Conservation (phyloP, 495 filamentous ascomycete genomes). For the Trichoderma asperelloides region DNA sequence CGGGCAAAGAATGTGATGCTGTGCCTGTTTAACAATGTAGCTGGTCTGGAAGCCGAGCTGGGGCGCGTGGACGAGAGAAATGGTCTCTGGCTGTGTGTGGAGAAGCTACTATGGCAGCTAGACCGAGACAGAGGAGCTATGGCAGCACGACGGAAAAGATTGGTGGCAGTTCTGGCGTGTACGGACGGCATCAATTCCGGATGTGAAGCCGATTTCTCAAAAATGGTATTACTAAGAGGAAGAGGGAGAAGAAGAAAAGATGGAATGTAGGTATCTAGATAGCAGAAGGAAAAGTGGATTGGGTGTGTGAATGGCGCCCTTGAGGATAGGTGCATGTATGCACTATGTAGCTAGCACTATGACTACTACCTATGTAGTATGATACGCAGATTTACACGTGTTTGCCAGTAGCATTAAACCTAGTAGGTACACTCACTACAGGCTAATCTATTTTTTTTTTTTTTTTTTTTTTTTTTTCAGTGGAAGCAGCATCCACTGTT, state of each 20-base stretch:
- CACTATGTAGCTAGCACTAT: too few relatives aligned
- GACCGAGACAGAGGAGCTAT: not conserved
- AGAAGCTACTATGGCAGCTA: not conserved
- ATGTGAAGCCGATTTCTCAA: not conserved
- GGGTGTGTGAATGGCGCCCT: too few relatives aligned
- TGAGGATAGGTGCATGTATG: too few relatives aligned
- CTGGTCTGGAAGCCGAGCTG: not conserved
- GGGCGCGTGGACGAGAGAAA: not conserved
- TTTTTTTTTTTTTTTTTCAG: not conserved
- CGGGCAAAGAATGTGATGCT: not conserved
- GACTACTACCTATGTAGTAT: too few relatives aligned
- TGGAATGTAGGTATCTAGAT: not conserved
- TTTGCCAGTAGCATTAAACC: too few relatives aligned
- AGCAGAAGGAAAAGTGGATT: not conserved
- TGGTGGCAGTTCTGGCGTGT: not conserved
- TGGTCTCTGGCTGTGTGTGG: not conserved
- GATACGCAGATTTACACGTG: too few relatives aligned
- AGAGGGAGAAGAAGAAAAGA: not conserved
- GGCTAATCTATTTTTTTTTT: too few relatives aligned
- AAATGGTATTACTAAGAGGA: not conserved
- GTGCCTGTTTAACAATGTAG: not conserved
- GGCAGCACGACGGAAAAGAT: not conserved
- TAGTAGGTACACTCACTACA: too few relatives aligned
- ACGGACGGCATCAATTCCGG: not conserved
- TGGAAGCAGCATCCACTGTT: not conserved